Base-by-base conservation (phyloP, 441 rosid genomes). In the Isatis lusitanica region DNA sequence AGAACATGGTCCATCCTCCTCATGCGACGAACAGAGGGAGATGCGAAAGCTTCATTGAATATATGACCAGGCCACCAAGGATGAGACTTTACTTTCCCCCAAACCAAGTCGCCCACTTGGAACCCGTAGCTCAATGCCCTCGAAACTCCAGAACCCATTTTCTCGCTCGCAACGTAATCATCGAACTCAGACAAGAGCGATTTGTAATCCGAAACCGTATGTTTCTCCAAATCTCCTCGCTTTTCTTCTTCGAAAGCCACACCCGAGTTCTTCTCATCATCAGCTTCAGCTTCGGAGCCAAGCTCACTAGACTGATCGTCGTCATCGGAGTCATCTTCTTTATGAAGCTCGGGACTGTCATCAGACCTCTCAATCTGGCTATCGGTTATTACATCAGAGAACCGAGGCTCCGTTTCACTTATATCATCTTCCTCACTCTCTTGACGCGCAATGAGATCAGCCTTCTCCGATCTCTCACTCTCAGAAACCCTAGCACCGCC, bases 61-160 rank as follows among this genome's bases (percentile, higher is more conserved):
- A 94, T 94, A 74, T 92, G 99, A 43, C 99, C 99, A 0, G 99
- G 99, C 98, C 99, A 94, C 94, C 96, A 92, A 0, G 99, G 99
- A 76, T 94, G 99, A 21, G 99, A 94, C 84, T 94, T 94, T 56
- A 94, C 99, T 72, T 92, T 90, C 21, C 97, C 99, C 99, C 99
- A 94, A 42, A 94, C 97, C 97, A 94, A 82, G 81, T 92, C 98
- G 39, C 99, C 98, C n/a, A 94, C 88, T 70, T 89, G 86, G 78
- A 92, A 86, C 1, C 97, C 98, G 70, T 83, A 89, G 67, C 86
- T 89, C 82, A 84, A 73, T 1, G 96, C 91, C 83, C 94, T 88
- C 1, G 92, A 85, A 0, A 88, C 83, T 26, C 92, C 93, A 5
- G 74, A 83, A 73, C 78, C 77, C 82, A 78, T 76, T 75, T 83